Evolutionary conservation across 2,329 filamentous ascomycete species (phyloP), one percentile per base, ranked within the genome.

Genomic region (Epicoccum sorghinum): DNA sequence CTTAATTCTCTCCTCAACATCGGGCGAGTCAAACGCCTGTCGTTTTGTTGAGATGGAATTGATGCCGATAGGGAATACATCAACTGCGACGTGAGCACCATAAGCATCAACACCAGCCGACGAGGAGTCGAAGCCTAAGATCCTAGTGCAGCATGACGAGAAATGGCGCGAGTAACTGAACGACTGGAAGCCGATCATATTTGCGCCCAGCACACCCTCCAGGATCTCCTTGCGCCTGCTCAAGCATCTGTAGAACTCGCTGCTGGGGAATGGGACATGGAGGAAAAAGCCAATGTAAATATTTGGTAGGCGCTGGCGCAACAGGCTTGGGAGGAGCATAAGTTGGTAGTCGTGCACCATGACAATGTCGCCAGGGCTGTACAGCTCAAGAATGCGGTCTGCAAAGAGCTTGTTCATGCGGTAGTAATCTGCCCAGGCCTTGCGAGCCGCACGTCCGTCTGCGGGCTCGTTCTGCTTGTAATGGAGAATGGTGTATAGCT

Each of bases 91-190:
- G 63, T 93, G 90, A 8, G 89, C 85, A 7, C 93, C 93, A 68
- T 93, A 96, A 3, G 91, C 90, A 72, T 96, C 91, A 4, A 97
- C 90, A 5, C 93, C 91, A 4, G 88, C 86, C 1, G 86, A 86
- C 55, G 93, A 92, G 0, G 91, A 96, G 40, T 91, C 89, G 68
- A 96, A 96, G n/a, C 90, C 90, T 7, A 97, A 82, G 43, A 97
- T 89, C 24, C 93, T 86, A 1, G 91, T 96, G 76, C 93, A 97
- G 77, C 93, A 97, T 61, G 91, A 96, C 33, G 91, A 86, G 73
- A 98, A 98, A 75, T 98, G 93, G 23, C 93, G 87, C 12, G 93
- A 93, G 75, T 96, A 98, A 74, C 92, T 95, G 78, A 92, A 95
- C 7, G 92, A 95, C 76, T 98, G 93, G 78, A 98, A 97, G 1